Base-by-base conservation (phyloP, 768 basidiomycete species). In the Albatrellus ellisii region DNA sequence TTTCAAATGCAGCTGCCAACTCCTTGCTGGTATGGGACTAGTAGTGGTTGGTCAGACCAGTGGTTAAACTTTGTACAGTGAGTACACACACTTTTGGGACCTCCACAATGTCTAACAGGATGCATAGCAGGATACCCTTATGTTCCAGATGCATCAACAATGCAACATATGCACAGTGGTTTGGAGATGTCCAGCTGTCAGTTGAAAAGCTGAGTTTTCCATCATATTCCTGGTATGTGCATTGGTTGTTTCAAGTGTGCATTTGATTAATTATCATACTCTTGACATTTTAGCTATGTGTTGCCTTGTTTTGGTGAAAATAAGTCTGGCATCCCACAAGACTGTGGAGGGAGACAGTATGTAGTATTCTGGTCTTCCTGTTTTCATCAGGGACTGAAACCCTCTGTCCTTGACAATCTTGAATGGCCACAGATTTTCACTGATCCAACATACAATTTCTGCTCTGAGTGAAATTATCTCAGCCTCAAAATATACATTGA, bases 61-160 rank as follows among this genome's bases (percentile, higher is more conserved):
- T n/a, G n/a, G n/a, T 12, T 15, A 15, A 31, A 31, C 6, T 3
- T 12, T 11, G 3, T 12, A 31, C 17, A 12, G 2, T 15, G 29
- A 2, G 2, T 6, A 18, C 12, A 36, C 35, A 35, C 49, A 56
- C 52, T 47, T 47, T 35, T 1, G 58, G 35, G 1, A 68, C 59
- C 46, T 69, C 62, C 10, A 65, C 49, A 2, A 69, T 37, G 38
- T 69, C 65, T 1, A 69, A 51, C 0, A 61, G 32, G 4, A 65
- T 51, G 0, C 41, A 28, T 0, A 63, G 25, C 0, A 55, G 58
- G 5, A 44, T 38, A 0, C 63, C 61, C 0, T 63, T 35, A 4
- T 55, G 22, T 25, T 62, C 56, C 20, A 64, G 49, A 34, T 68
- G 63, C 1, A 62, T 60, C 0, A 52, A 55, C 7, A 61, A 39